Percentiles rank a stretch among this genome's conserved stretches.
Evolutionary conservation across 1,139 yeast species (phyloP).

Genomic region (Martiniozyma asiatica): DNA sequence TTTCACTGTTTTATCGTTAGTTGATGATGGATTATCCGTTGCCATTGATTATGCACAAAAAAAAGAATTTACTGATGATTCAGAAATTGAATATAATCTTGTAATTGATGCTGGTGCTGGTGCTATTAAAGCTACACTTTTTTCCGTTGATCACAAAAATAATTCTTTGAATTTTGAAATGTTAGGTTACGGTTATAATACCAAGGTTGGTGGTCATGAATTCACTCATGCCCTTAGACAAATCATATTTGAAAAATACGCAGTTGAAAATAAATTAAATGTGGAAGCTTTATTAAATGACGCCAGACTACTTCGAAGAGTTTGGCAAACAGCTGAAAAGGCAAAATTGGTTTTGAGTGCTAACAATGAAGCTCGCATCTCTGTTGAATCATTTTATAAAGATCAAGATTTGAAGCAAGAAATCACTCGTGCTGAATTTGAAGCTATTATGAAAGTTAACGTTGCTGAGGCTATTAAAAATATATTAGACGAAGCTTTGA

Average conservation of each 20-base stretch:
- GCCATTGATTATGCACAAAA: conserved; percentile 65
- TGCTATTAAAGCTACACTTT: conserved; percentile 73
- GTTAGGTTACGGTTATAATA: conserved; percentile 62
- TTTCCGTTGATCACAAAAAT: conserved; percentile 42
- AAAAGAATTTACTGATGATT: conserved; percentile 31
- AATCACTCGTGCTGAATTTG: conserved; percentile 71
- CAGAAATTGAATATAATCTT: conserved; percentile 48
- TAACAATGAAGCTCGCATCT: conserved; percentile 60
- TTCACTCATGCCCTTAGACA: conserved; percentile 58
- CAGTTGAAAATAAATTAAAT: conserved; percentile 18
- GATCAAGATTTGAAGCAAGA: conserved; percentile 62
- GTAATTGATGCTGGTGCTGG: conserved; percentile 93
- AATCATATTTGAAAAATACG: conserved; percentile 46
- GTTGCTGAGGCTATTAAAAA: conserved; percentile 32
- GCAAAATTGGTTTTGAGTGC: conserved; percentile 82
- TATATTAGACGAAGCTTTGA: conserved; percentile 48
- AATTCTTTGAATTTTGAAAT: conserved; percentile 39
- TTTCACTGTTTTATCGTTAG: conserved; percentile 50
- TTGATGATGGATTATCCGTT: conserved; percentile 86
- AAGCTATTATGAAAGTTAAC: conserved; percentile 26
- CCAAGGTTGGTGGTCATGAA: conserved; percentile 58
- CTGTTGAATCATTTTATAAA: conserved; percentile 56
- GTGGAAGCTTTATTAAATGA: conserved; percentile 26
- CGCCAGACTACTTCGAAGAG: conserved; percentile 50
- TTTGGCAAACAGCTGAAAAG: conserved; percentile 76